Evolutionary conservation across 179 eudicot species (phyloP).

Genomic region (Camellia oleifera): DNA sequence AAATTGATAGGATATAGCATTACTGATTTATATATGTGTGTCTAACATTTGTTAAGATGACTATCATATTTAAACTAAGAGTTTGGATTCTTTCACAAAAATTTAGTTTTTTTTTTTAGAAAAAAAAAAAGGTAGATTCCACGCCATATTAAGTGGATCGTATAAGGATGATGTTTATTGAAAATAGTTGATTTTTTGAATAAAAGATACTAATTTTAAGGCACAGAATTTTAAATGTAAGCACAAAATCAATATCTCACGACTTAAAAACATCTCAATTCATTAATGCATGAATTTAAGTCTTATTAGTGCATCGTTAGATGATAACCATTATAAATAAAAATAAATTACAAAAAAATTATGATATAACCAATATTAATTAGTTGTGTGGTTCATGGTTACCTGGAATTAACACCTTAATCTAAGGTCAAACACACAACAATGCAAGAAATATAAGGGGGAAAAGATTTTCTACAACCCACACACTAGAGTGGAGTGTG

Average conservation of each 20-base stretch:
- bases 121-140: background rate
- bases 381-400: constrained; percentile 1
- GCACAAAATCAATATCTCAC: no score
- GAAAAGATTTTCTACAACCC: no score
- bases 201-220: background rate
- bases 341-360: no score
- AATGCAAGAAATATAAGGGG: no score
- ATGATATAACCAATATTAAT: background rate
- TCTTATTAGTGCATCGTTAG: background rate
- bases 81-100: background rate
- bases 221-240: background rate
- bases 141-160: constrained; percentile 1
- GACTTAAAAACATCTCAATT: background rate
- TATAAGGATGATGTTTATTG: background rate
- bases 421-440: background rate
- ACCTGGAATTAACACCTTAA: background rate
- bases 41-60: no score
- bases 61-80: no score
- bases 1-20: no score
- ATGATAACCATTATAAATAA: background rate
- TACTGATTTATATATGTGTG: no score
- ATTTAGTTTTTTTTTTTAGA: background rate
- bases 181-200: background rate
- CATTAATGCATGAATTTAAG: background rate
- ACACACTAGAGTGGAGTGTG: background rate